phyloP scores from a whole-genome alignment of 2,329 filamentous ascomycete genomes.

The Penicillium sp. region DNA sequence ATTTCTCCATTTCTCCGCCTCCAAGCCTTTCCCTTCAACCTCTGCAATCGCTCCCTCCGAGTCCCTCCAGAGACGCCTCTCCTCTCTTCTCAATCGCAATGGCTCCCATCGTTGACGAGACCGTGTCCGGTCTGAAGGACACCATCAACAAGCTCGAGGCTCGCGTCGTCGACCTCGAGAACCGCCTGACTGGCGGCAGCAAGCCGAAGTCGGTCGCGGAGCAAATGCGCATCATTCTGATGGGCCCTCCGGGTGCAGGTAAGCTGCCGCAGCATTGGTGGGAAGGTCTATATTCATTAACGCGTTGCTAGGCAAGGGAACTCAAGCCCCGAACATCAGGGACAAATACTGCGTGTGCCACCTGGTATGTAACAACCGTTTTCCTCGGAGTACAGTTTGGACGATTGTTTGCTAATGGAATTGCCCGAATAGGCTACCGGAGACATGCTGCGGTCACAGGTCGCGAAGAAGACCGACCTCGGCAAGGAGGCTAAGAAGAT shows the following conservation, averaged over 20 bases:
- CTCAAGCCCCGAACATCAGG: constrained; percentile 96
- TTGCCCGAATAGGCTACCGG: constrained; percentile 69
- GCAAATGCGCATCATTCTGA: constrained; percentile 91
- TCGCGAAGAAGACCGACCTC: constrained; percentile 92
- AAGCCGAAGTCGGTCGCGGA: constrained; percentile 50
- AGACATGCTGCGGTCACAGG: constrained; percentile 98
- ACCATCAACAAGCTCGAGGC: constrained; percentile 77
- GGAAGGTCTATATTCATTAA: constrained; percentile 13
- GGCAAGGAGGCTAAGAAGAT: constrained; percentile 99
- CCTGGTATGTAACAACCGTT: constrained; percentile 58
- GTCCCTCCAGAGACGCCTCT: constrained; percentile 20
- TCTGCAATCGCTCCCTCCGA: constrained; percentile 16
- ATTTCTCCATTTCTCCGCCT: constrained; percentile 23
- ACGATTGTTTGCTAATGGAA: constrained; percentile 9
- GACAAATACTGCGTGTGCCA: constrained; percentile 97
- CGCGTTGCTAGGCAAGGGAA: constrained; percentile 76
- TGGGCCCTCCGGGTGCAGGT: constrained; percentile 97
- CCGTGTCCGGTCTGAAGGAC: constrained; percentile 75
- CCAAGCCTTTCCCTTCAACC: constrained; percentile 13
- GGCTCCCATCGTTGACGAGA: constrained; percentile 79
- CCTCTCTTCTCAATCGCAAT: constrained; percentile 51
- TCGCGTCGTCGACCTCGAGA: constrained; percentile 80
- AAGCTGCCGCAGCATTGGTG: constrained; percentile 23
- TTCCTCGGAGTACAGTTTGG: background rate
- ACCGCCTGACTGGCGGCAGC: constrained; percentile 56